Conservation (phyloP, 2,329 filamentous ascomycete species). For the Ambrosiella cleistominuta region DNA sequence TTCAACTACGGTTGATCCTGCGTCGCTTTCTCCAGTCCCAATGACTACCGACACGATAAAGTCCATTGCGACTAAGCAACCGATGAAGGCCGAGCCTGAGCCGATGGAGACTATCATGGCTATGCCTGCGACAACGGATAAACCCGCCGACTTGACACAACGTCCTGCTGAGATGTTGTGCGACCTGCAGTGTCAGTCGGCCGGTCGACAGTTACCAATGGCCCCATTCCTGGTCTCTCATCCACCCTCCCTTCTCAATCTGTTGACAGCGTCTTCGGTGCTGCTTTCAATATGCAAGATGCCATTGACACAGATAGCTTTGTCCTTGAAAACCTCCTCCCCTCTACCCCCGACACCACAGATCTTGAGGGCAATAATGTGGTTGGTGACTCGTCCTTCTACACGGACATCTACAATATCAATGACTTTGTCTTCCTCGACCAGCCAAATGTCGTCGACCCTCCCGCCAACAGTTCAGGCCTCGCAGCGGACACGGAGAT, state of each 20-base stretch:
- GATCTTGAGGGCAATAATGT: slow-evolving; percentile 50
- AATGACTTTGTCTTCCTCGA: slow-evolving; percentile 35
- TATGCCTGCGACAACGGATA: slow-evolving; percentile 15
- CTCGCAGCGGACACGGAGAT: slow-evolving; percentile 34
- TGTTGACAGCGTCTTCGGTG: slow-evolving; percentile 49
- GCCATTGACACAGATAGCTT: slow-evolving; percentile 55
- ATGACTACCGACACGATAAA: slow-evolving; percentile 26
- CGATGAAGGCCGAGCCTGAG: slow-evolving; percentile 14
- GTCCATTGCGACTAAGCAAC: slow-evolving; percentile 17
- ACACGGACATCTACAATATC: slow-evolving; percentile 32
- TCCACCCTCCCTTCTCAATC: slow-evolving; percentile 21
- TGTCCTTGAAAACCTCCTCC: slow-evolving; percentile 59
- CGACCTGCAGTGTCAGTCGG: slow-evolving; percentile 99
- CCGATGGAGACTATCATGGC: slow-evolving; percentile 10
- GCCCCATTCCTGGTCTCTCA: slow-evolving; percentile 1
- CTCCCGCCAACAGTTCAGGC: slow-evolving; percentile 30
- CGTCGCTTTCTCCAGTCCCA: slow-evolving; percentile 41
- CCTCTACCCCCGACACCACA: slow-evolving; percentile 53
- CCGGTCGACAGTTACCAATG: slow-evolving; percentile 31
- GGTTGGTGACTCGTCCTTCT: slow-evolving; percentile 40
- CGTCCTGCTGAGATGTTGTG: slow-evolving; percentile 99
- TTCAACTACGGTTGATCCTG: slow-evolving; percentile 40
- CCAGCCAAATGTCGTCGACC: slow-evolving; percentile 28
- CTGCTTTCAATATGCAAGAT: slow-evolving; percentile 52
- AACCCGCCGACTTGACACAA: slow-evolving; percentile 89